A percentile compares a stretch with the other conserved stretches of the same genome.
These are phyloP conservation scores for Halocafeteria seosinensis DNA, from an alignment of 108 stramenopile genomes.

Conservation along the genomic window DNA sequence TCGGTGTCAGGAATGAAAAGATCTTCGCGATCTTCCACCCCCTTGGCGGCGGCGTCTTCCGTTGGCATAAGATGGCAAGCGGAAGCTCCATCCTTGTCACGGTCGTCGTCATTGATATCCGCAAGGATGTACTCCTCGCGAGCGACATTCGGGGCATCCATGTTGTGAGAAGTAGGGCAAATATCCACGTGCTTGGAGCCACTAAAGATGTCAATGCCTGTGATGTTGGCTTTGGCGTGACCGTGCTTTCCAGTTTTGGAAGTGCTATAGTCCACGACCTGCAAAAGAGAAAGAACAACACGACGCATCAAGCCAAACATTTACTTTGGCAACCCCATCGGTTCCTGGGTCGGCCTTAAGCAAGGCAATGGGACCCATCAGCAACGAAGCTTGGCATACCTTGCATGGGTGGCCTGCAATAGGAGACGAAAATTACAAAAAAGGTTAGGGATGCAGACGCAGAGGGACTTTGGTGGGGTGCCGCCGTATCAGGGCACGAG, in stretches of 20 bases:
- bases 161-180: constrained; percentile 21
- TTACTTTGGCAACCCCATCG: too few species aligned
- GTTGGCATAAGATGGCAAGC: neutral
- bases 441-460: too few species aligned
- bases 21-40: neutral
- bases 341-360: too few species aligned
- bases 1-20: neutral
- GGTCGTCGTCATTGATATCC: neutral
- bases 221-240: constrained; percentile 99
- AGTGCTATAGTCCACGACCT: constrained; percentile 88
- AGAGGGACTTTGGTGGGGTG: too few species aligned
- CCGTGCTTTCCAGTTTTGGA: constrained; percentile 89
- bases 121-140: neutral
- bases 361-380: too few species aligned
- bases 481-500: too few species aligned
- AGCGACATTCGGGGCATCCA: constrained; percentile 19
- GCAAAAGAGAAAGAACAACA: constrained; percentile 96
- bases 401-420: too few species aligned
- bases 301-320: too few species aligned
- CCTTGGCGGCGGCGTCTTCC: too few species aligned
- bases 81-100: neutral
- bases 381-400: too few species aligned
- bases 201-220: constrained; percentile 92
- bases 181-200: constrained; percentile 68
- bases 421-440: constrained; percentile 55